Conservation (phyloP, 164 flowering plant genomes). For the Aristolochia californica region DNA sequence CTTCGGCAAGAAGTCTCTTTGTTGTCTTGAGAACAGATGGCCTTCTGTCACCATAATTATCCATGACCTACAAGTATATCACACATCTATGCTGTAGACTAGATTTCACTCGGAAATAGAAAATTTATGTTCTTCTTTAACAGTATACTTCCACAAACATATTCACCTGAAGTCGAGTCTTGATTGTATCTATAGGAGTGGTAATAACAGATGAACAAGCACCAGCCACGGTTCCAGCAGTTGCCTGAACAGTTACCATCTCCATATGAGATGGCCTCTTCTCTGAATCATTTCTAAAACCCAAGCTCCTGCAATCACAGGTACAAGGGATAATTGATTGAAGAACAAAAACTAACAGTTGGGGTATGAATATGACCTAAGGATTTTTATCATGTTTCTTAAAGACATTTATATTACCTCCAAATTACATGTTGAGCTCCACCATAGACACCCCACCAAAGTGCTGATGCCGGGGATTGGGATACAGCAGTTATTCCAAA, state of each 20-base stretch:
- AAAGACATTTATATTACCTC: slow-evolving; percentile 29
- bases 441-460: slow-evolving; percentile 89
- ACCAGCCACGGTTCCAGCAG: slow-evolving; percentile 76
- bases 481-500: slow-evolving; percentile 63
- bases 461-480: slow-evolving; percentile 72
- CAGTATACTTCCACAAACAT: neutral
- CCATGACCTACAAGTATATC: slow-evolving; percentile 50
- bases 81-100: too few species aligned
- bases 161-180: slow-evolving; percentile 81
- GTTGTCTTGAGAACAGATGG: slow-evolving; percentile 66
- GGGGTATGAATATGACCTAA: neutral
- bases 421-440: slow-evolving; percentile 63
- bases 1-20: slow-evolving; percentile 51
- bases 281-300: slow-evolving; percentile 32
- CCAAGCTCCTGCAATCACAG: slow-evolving; percentile 43
- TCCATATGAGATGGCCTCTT: slow-evolving; percentile 57
- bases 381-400: neutral
- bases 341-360: neutral
- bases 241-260: slow-evolving; percentile 68
- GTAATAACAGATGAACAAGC: slow-evolving; percentile 70
- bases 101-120: neutral
- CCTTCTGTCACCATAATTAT: slow-evolving; percentile 58
- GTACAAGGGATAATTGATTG: neutral
- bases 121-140: neutral
- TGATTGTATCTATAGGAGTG: slow-evolving; percentile 80